Conservation (phyloP, 169 alveolate genomes). For the Neospora caninum region DNA sequence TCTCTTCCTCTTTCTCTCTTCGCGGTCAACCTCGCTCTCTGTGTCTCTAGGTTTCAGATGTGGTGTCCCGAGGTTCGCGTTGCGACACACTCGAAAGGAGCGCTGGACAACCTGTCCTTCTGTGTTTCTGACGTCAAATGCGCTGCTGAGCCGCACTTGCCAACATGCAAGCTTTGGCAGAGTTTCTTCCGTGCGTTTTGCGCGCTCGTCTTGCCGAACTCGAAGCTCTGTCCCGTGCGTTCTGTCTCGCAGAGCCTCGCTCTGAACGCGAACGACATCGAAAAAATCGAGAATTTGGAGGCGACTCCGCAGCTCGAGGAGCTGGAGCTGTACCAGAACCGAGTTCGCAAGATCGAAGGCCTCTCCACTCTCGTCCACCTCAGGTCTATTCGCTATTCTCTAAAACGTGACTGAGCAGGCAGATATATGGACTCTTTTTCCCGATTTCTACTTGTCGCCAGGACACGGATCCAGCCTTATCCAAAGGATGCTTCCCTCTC, state of each 20-base stretch:
- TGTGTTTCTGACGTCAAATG: no score
- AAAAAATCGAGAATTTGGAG: constrained; percentile 65
- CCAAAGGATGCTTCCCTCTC: neutral
- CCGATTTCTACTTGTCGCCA: no score
- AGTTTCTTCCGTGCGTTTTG: no score
- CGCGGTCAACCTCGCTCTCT: no score
- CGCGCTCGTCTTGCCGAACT: no score
- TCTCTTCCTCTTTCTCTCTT: neutral
- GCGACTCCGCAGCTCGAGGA: constrained; percentile 74
- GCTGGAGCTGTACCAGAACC: constrained; percentile 88
- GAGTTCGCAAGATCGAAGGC: constrained; percentile 82
- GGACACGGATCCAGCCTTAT: neutral
- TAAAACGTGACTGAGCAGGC: neutral
- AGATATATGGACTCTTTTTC: neutral
- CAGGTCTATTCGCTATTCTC: constrained; percentile 16
- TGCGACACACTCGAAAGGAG: no score
- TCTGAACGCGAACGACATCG: constrained; percentile 67
- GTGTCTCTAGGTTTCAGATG: no score
- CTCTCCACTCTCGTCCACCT: constrained; percentile 74
- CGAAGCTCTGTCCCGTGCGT: no score
- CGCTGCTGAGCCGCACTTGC: no score
- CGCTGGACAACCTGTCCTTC: no score
- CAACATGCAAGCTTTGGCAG: no score
- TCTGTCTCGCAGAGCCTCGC: constrained; percentile 53
- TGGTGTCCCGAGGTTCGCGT: no score